Conservation (phyloP, 2,329 filamentous ascomycete species). For the Epichloe scottii region DNA sequence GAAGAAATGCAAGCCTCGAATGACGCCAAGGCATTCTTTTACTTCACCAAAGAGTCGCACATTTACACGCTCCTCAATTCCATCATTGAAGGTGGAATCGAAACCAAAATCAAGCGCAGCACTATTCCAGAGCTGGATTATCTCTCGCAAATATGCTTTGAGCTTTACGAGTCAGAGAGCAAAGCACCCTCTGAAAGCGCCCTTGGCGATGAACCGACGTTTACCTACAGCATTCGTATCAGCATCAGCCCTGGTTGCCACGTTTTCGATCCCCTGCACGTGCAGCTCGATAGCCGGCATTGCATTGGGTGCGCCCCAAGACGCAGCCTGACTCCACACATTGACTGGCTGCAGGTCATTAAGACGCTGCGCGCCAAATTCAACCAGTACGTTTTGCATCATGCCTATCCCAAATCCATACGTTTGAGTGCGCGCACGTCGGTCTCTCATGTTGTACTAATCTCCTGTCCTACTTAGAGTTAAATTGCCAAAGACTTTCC, state of each 20-base stretch:
- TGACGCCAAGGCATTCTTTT: constrained; percentile 91
- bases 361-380: constrained; percentile 92
- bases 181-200: constrained; percentile 32
- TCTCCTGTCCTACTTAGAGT: constrained; percentile 30
- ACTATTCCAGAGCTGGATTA: constrained; percentile 97
- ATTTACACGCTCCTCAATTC: constrained; percentile 98
- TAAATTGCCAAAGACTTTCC: constrained; percentile 53
- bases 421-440: neutral
- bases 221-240: constrained; percentile 92
- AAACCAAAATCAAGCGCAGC: constrained; percentile 91
- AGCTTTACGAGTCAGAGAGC: constrained; percentile 91
- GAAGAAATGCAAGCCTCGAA: constrained; percentile 95
- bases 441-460: neutral
- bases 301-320: constrained; percentile 91
- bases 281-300: constrained; percentile 91
- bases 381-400: constrained; percentile 55
- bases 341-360: constrained; percentile 94
- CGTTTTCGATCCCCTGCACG: constrained; percentile 89
- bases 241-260: constrained; percentile 93
- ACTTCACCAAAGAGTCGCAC: constrained; percentile 98
- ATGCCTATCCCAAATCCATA: constrained; percentile 5
- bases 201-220: constrained; percentile 50
- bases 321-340: constrained; percentile 77
- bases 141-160: constrained; percentile 93
- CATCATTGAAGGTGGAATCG: constrained; percentile 90